Conservation (phyloP, 139 green algal species). For the Nannochloris sp. region DNA sequence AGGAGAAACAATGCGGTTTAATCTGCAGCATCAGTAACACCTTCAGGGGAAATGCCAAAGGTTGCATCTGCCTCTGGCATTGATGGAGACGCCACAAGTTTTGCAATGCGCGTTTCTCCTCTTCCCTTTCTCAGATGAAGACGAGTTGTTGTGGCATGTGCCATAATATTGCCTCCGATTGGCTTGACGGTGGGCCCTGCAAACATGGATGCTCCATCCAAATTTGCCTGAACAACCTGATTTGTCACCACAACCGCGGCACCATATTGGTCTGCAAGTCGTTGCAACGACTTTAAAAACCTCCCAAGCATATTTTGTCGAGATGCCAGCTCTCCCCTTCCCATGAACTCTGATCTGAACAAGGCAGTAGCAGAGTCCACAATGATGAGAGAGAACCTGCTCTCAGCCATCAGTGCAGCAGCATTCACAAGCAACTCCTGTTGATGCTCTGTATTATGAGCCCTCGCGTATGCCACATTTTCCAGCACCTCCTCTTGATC, state of each 20-base stretch:
- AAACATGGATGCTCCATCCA: constrained; percentile 88
- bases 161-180: constrained; percentile 99
- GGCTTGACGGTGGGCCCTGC: constrained; percentile 87
- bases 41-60: constrained; percentile 77
- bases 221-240: constrained; percentile 89
- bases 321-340: constrained; percentile 78
- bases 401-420: constrained; percentile 88
- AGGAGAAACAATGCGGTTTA: neutral
- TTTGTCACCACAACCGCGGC: constrained; percentile 94
- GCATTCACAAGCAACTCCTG: constrained; percentile 75
- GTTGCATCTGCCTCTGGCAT: constrained; percentile 88
- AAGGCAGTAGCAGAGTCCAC: constrained; percentile 94
- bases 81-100: constrained; percentile 82
- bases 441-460: constrained; percentile 99
- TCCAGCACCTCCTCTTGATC: constrained; percentile 87
- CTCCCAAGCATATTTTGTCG: constrained; percentile 76
- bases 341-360: constrained; percentile 80
- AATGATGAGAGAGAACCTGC: constrained; percentile 84
- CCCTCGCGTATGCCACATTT: constrained; percentile 95
- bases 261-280: constrained; percentile 93
- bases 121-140: constrained; percentile 85
- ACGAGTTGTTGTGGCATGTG: constrained; percentile 96
- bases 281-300: constrained; percentile 82
- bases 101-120: constrained; percentile 68
- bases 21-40: constrained; percentile 40